Conservation (phyloP, 1,284 basidiomycete species). For the Leccinum laetum region DNA sequence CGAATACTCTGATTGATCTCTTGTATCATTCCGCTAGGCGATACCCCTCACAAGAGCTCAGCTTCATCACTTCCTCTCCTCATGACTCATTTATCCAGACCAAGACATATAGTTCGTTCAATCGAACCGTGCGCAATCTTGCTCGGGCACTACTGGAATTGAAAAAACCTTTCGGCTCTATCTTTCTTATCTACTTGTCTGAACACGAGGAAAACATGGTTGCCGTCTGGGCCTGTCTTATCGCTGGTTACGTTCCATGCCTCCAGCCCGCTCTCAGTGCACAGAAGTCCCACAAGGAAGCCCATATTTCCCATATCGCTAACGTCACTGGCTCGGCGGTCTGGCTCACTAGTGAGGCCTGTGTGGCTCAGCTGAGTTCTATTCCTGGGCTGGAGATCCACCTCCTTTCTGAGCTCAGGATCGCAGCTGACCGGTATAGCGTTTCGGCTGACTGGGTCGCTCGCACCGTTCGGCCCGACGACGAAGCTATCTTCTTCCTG, state of each 20-base stretch:
- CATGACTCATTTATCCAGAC: conserved; percentile 27
- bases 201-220: conserved; percentile 32
- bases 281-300: conserved; percentile 28
- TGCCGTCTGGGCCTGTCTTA: conserved; percentile 28
- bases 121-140: conserved; percentile 20
- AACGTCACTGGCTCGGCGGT: conserved; percentile 19
- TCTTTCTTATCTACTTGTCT: conserved; percentile 26
- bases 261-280: conserved; percentile 29
- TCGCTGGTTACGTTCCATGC: conserved; percentile 29
- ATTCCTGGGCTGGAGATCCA: conserved; percentile 26
- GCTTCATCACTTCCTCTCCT: conserved; percentile 29
- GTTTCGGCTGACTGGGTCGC: conserved; percentile 16
- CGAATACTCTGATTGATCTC: conserved; percentile 22
- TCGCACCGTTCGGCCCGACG: conserved; percentile 18
- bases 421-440: conserved; percentile 13
- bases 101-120: conserved; percentile 24
- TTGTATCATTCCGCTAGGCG: conserved; percentile 16
- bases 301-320: conserved; percentile 23
- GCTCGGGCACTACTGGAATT: conserved; percentile 20
- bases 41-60: conserved; percentile 24
- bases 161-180: conserved; percentile 25
- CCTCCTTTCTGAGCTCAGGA: conserved; percentile 22
- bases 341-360: conserved; percentile 26
- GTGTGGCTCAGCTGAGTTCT: conserved; percentile 23
- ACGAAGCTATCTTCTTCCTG: conserved; percentile 30